These are phyloP conservation scores for Talaromyces sp. DNA, from an alignment of 2,329 filamentous ascomycete species.

Conservation along the genomic window DNA sequence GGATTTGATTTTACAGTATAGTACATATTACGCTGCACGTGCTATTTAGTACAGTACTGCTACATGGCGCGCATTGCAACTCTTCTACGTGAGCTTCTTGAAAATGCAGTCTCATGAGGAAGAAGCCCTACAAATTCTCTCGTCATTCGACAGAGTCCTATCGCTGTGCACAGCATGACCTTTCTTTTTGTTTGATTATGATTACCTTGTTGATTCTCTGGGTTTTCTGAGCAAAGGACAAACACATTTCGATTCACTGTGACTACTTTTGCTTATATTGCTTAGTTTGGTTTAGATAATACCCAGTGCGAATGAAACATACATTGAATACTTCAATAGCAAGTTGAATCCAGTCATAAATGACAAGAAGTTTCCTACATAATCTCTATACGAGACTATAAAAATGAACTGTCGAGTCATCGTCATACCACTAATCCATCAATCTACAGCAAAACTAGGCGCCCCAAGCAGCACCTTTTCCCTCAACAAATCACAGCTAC, in stretches of 20 bases:
- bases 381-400: too few species aligned
- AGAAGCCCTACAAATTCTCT: neutral
- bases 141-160: slow-evolving; percentile 13
- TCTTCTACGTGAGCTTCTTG: neutral
- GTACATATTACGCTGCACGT: slow-evolving; percentile 7
- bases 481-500: too few species aligned
- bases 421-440: too few species aligned
- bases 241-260: slow-evolving; percentile 10
- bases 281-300: slow-evolving; percentile 14
- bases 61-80: neutral
- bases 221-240: neutral
- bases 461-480: too few species aligned
- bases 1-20: neutral
- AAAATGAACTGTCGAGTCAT: too few species aligned
- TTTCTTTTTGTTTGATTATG: slow-evolving; percentile 11
- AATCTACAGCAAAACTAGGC: too few species aligned
- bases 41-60: slow-evolving; percentile 2
- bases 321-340: neutral
- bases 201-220: slow-evolving; percentile 2
- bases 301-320: slow-evolving; percentile 12
- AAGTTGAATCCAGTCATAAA: too few species aligned
- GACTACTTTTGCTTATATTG: slow-evolving; percentile 10
- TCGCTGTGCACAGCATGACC: slow-evolving; percentile 19
- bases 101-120: neutral
- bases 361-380: too few species aligned